phyloP scores from a whole-genome alignment of 2,329 filamentous ascomycete species.

The Cladosporium sphaerospermum region DNA sequence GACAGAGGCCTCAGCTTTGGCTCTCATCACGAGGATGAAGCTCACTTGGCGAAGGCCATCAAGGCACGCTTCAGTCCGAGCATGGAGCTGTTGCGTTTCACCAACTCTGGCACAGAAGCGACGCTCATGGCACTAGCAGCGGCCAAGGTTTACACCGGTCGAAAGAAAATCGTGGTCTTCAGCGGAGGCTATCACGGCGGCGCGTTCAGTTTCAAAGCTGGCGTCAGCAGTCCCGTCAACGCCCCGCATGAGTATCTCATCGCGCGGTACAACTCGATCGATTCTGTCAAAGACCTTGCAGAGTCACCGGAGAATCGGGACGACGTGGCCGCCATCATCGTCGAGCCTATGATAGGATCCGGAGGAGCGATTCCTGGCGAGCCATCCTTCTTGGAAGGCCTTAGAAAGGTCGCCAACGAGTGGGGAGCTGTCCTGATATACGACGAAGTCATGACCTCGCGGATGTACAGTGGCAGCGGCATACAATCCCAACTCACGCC shows the following conservation, averaged over 20 bases:
- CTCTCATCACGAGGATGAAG: slow-evolving; percentile 48
- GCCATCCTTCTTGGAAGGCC: slow-evolving; percentile 45
- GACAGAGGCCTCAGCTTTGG: slow-evolving; percentile 51
- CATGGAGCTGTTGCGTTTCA: slow-evolving; percentile 54
- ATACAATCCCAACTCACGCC: slow-evolving; percentile 35
- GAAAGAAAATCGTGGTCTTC: slow-evolving; percentile 47
- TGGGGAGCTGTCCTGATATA: slow-evolving; percentile 56
- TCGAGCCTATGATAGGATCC: slow-evolving; percentile 61
- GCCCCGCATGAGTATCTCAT: slow-evolving; percentile 53
- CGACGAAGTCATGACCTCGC: slow-evolving; percentile 67
- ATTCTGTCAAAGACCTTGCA: slow-evolving; percentile 40
- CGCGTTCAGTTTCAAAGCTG: slow-evolving; percentile 40
- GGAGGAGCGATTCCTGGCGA: slow-evolving; percentile 52
- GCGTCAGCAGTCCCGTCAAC: slow-evolving; percentile 15
- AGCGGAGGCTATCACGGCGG: slow-evolving; percentile 50
- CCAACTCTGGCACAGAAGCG: slow-evolving; percentile 62
- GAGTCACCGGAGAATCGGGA: slow-evolving; percentile 23
- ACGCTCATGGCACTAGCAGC: slow-evolving; percentile 54
- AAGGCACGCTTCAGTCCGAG: slow-evolving; percentile 43
- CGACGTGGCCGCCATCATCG: slow-evolving; percentile 55
- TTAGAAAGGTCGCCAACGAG: slow-evolving; percentile 45
- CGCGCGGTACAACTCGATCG: slow-evolving; percentile 56
- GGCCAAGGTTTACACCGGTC: slow-evolving; percentile 44
- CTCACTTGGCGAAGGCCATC: slow-evolving; percentile 46
- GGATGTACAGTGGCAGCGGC: slow-evolving; percentile 47